Base-by-base conservation (phyloP, 345 rosid species). In the Aquilaria malaccensis region DNA sequence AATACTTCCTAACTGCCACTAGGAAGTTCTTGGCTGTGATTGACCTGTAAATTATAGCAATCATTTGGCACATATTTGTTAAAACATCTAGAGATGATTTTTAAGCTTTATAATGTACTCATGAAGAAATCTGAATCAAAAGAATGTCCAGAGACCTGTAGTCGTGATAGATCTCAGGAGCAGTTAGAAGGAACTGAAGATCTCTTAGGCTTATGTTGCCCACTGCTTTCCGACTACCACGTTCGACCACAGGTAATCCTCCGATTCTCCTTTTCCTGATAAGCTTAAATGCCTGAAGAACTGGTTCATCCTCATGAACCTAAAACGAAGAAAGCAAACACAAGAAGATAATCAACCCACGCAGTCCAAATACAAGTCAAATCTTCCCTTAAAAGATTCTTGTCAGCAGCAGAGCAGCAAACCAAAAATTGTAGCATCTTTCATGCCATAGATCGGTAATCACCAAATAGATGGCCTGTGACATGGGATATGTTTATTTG, bases 171-270 rank as follows among this genome's bases (percentile, higher is more conserved):
- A 91, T 91, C 77, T 82, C 91, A 3, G 97, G 96, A 52, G 94
- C 87, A 71, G 89, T 91, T 52, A 91, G 75, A 60, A 91, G 91
- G 75, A 81, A 88, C 52, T 86, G 96, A 68, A 84, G 79, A 72
- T 91, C 97, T 80, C 91, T 74, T 13, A 91, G 58, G 80, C 96
- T 91, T 63, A 91, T 88, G 60, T 88, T 91, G 33, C 96, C 97
- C 51, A 88, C 73, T 43, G 96, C 86, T 79, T 79, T 87, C 33
- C 53, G 69, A 15, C 81, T 83, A 29, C 74, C 72, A 45, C 70
- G 67, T 51, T 82, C 88, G 53, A 88, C 66, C 13, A 91, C 87
- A 13, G 94, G 97, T 59, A 91, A 59, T 10, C 89, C 97, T 62
- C 96, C 96, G 33, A 88, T 70, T 61, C 78, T 76, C 67, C 63